Evolutionary conservation across 2,329 filamentous ascomycete species (phyloP), one percentile per base, ranked within the genome.

Genomic region (Neofusicoccum umdonicola): DNA sequence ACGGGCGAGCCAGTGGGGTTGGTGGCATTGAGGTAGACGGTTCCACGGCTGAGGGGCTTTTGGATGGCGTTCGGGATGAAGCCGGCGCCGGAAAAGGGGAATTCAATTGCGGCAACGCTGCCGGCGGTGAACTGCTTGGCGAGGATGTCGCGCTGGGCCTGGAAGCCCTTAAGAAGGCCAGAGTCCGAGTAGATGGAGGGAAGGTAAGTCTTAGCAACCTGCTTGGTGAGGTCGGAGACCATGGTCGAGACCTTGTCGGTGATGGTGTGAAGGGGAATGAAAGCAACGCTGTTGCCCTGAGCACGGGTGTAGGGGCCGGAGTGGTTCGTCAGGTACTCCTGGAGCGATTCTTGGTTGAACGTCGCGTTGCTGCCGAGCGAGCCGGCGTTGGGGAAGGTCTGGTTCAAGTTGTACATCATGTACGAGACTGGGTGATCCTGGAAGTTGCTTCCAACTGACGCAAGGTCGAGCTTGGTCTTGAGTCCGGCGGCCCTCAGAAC

Each of bases 51-150:
- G 1, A 73, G 73, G 1, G 56, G 56, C 42, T 60, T 60, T n/a
- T 60, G 56, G 4, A 60, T 11, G 11, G 56, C 56, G 42, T 60
- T 60, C 11, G 56, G 56, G 3, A 60, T 42, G 17, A 74, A 72
- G 3, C 76, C 79, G 4, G 75, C 81, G 34, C 76, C 83, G 42
- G 82, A 83, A 5, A 75, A 67, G 7, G 69, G 69, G 17, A 68
- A 67, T 27, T 74, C 73, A 17, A 71, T 70, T 15, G 74, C 66
- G 4, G 67, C 71, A 12, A 72, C 70, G 37, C 71, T 66, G 22
- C 70, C 45, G 37, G 60, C 70, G 6, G n/a, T 17, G 44, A 57
- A 58, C 22, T 63, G 42, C 17, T 42, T 9, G 9, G 50, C 50
- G 1, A 66, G 22, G 35, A 64, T 52, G 4, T 48, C 42, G 12